These are phyloP conservation scores for Pythium brachiatum DNA, from an alignment of 352 stramenopile genomes.

Conservation along the genomic window DNA sequence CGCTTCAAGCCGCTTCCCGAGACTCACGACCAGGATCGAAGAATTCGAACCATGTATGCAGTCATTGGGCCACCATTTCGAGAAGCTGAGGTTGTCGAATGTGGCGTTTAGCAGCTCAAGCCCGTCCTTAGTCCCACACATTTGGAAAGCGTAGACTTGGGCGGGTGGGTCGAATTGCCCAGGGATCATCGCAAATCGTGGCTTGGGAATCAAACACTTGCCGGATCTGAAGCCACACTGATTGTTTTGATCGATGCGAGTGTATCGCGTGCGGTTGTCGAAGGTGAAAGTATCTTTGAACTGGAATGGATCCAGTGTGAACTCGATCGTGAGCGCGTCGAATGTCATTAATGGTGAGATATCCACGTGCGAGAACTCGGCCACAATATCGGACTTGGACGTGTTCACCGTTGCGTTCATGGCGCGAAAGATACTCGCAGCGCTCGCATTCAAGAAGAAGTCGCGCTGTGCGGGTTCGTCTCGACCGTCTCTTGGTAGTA, in stretches of 20 bases:
- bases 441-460: background rate
- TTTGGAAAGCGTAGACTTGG: no score
- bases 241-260: background rate
- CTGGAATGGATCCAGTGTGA: background rate
- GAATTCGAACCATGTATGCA: background rate
- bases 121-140: no score
- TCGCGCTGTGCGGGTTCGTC: background rate
- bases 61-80: background rate
- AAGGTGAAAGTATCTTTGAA: no score
- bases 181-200: background rate
- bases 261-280: background rate
- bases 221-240: background rate
- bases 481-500: no score
- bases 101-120: background rate
- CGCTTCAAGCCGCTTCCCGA: background rate
- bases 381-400: background rate
- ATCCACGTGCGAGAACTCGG: background rate
- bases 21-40: background rate
- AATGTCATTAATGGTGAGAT: background rate
- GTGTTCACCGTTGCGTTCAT: background rate
- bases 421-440: background rate
- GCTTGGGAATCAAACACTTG: background rate
- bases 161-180: background rate
- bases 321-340: background rate
- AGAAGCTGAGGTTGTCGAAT: no score